phyloP scores from a whole-genome alignment of 768 basidiomycete species.

The Termitomyces sp. region DNA sequence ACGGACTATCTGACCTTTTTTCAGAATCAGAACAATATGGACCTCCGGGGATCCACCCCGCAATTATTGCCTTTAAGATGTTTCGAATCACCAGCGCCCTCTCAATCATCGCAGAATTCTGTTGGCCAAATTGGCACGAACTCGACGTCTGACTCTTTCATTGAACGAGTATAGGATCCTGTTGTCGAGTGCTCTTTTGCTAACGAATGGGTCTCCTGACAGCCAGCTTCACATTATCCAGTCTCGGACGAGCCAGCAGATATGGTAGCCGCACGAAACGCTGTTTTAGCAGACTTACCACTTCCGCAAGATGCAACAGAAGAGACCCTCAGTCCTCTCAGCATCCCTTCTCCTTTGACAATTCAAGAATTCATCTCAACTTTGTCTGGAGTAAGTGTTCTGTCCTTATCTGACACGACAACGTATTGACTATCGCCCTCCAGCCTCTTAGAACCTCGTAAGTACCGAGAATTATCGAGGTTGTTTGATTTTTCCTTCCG shows the following conservation, averaged over 20 bases:
- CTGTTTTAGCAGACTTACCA: slow-evolving; percentile 56
- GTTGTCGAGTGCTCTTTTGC: background rate
- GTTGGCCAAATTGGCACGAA: background rate
- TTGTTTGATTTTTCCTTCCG: background rate
- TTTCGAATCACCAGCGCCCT: slow-evolving; percentile 2
- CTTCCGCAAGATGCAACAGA: slow-evolving; percentile 62
- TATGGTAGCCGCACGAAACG: slow-evolving; percentile 51
- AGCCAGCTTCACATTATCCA: slow-evolving; percentile 10
- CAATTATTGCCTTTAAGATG: slow-evolving; percentile 7
- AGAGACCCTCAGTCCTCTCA: slow-evolving; percentile 64
- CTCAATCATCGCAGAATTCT: slow-evolving; percentile 7
- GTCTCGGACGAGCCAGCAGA: slow-evolving; percentile 37
- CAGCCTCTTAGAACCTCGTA: slow-evolving; percentile 60
- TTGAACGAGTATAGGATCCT: slow-evolving; percentile 13
- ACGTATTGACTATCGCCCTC: background rate
- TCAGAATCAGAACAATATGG: slow-evolving; percentile 9
- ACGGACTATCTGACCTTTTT: background rate
- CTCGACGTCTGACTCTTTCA: slow-evolving; percentile 4
- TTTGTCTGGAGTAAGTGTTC: slow-evolving; percentile 45
- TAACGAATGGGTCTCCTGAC: background rate
- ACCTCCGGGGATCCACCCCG: slow-evolving; percentile 3
- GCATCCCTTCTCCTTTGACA: slow-evolving; percentile 60
- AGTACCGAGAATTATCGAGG: slow-evolving; percentile 19
- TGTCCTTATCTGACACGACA: background rate
- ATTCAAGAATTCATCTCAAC: slow-evolving; percentile 68